Conservation (phyloP, 2,329 filamentous ascomycete genomes). For the Xylariaceae sp. region DNA sequence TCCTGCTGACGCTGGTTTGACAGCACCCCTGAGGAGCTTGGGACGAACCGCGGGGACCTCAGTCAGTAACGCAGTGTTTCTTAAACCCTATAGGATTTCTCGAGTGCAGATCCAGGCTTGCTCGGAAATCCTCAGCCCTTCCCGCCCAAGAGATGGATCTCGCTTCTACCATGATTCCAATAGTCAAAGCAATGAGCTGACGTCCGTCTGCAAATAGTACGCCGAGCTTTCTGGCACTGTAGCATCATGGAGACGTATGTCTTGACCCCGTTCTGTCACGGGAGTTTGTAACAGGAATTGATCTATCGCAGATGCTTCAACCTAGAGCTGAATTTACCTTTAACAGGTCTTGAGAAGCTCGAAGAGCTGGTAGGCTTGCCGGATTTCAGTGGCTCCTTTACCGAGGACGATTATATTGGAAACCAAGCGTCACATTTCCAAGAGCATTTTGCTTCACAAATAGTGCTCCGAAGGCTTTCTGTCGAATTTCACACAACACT, state of each 20-base stretch:
- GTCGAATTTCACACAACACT: conserved; percentile 48
- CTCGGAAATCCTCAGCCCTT: too few relatives aligned
- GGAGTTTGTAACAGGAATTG: too few relatives aligned
- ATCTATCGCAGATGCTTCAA: conserved; percentile 41
- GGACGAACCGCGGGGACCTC: conserved; percentile 44
- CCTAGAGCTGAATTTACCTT: conserved; percentile 54
- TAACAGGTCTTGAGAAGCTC: conserved; percentile 49
- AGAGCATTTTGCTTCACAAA: conserved; percentile 56
- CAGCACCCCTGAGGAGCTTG: conserved; percentile 39
- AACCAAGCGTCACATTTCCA: conserved; percentile 51
- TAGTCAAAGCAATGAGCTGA: too few relatives aligned
- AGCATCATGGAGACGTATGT: conserved; percentile 49
- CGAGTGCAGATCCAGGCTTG: too few relatives aligned
- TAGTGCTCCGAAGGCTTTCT: conserved; percentile 51
- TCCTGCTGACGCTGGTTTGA: conserved; percentile 9
- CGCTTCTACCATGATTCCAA: too few relatives aligned
- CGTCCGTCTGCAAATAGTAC: too few relatives aligned
- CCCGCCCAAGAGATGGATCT: too few relatives aligned
- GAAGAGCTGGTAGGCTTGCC: conserved; percentile 52
- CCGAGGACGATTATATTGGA: conserved; percentile 41
- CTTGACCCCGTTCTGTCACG: not conserved
- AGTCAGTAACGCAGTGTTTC: too few relatives aligned
- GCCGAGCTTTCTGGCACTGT: conserved; percentile 54
- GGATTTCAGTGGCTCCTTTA: conserved; percentile 44
- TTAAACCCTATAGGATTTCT: too few relatives aligned